Conservation (phyloP, 495 filamentous ascomycete species). For the Trichoderma erinaceum region DNA sequence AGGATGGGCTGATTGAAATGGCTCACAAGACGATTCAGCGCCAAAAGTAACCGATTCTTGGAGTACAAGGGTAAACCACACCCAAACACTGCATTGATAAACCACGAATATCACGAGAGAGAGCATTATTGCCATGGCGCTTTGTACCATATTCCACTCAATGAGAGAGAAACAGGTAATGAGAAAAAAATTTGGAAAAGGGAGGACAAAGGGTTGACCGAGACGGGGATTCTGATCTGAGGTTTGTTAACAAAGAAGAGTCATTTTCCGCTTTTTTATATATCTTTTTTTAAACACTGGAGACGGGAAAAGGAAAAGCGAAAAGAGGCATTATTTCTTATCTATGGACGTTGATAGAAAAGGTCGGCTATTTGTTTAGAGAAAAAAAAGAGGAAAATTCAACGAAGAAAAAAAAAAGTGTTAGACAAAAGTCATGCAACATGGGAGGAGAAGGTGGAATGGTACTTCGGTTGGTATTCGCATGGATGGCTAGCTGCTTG, state of each 20-base stretch:
- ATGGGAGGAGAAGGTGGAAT: background rate
- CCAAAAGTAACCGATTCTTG: conserved; percentile 55
- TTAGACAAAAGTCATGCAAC: background rate
- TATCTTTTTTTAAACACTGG: background rate
- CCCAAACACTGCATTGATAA: background rate
- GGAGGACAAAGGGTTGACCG: background rate
- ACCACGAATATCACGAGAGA: background rate
- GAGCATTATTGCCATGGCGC: conserved; percentile 11
- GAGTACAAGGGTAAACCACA: conserved; percentile 1
- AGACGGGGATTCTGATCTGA: background rate
- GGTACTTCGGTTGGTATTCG: background rate
- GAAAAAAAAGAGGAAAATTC: background rate
- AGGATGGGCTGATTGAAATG: conserved; percentile 85
- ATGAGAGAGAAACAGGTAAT: conserved; percentile 8
- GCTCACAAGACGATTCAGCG: conserved; percentile 85
- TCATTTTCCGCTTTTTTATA: background rate
- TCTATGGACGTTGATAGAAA: background rate
- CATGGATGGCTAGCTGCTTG: background rate
- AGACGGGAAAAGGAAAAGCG: background rate
- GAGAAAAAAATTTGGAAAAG: background rate
- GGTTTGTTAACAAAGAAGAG: background rate
- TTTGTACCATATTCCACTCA: conserved; percentile 19
- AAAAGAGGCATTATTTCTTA: background rate
- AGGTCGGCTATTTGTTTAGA: background rate
- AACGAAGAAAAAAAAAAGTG: background rate